Evolutionary conservation across 306 rosid genomes (phyloP).

Genomic region (Quercus mongolica): DNA sequence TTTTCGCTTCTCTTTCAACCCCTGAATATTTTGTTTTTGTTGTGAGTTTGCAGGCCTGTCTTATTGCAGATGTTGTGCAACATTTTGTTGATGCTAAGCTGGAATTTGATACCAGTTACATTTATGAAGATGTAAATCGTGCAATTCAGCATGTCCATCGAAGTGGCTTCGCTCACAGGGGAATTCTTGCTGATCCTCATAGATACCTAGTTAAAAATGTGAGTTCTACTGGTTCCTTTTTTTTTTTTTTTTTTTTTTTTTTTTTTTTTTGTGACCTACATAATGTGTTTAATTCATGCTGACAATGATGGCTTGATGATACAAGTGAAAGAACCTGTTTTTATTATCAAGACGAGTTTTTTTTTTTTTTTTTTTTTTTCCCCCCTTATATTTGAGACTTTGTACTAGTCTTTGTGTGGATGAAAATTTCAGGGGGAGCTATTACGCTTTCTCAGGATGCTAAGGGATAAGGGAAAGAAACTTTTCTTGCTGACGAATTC

Average conservation of each 20-base stretch:
- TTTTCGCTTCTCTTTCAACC: conserved; percentile 5
- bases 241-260: no score
- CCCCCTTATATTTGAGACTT: conserved; percentile 9
- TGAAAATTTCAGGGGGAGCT: conserved; percentile 62
- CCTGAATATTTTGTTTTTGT: conserved; percentile 18
- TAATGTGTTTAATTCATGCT: conserved; percentile 19
- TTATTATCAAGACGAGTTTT: conserved; percentile 7
- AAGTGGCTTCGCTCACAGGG: conserved; percentile 83
- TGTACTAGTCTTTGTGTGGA: conserved; percentile 12
- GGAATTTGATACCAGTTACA: conserved; percentile 85
- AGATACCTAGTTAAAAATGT: conserved; percentile 81
- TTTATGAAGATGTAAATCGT: conserved; percentile 83
- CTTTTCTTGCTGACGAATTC: conserved; percentile 92
- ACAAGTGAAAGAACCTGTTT: conserved; percentile 11
- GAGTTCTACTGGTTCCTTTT: conserved; percentile 31
- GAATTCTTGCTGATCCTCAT: conserved; percentile 75
- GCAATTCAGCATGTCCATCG: conserved; percentile 90
- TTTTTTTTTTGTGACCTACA: neutral
- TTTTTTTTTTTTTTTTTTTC: conserved; percentile 4
- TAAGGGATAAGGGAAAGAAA: conserved; percentile 89
- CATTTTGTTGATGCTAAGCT: conserved; percentile 88
- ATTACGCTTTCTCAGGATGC: conserved; percentile 71
- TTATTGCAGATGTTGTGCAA: conserved; percentile 92
- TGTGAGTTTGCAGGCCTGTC: conserved; percentile 81
- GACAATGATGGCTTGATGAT: conserved; percentile 13